Evolutionary conservation across 192 early-diverging fungal species (phyloP), one percentile per base, ranked within the genome.

Genomic region (Entomortierella lignicola): DNA sequence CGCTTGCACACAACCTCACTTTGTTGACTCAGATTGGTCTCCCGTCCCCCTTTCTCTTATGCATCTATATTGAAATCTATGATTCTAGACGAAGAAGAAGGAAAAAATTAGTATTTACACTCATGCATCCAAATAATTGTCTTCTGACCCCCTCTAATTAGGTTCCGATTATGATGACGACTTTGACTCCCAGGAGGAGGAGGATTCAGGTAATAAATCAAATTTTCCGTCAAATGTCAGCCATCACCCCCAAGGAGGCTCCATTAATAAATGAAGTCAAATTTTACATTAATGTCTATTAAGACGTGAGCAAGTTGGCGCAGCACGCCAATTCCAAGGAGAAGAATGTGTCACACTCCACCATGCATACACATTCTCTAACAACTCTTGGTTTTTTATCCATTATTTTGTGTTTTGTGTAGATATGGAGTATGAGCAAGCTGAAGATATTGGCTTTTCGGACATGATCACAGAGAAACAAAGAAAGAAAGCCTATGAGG

Each of bases 401-500:
- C 10, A 37, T 37, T 37, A 37, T 44, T 23, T 44, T 39, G 54
- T 55, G 13, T 50, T 12, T 23, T 55, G 17, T 20, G n/a, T 66
- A 73, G 77, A 80, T 44, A 58, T 81, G 44, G 77, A 81, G 31
- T 89, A 92, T 21, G 87, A 88, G 39, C 80, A 84, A 37, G 80
- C 80, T 32, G 90, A 83, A 23, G 90, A 89, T 48, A 70, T 85
- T 42, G 87, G 71, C 0, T 92, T 92, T 69, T 83, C 72, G 17
- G 86, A 87, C 32, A 88, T 89, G 30, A 72, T 91, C 41, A 72
- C 86, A 11, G 89, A 89, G 48, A 85, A 85, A 54, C 85, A 89
- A 63, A 71, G 84, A 20, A 87, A 86, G 55, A 88, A 88, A 62
- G 81, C 71, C n/a, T 94, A 92, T 74, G 83, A 95, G 71, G 91